phyloP scores from a whole-genome alignment of 2,329 filamentous ascomycete species.

The Trichoderma sp. region DNA sequence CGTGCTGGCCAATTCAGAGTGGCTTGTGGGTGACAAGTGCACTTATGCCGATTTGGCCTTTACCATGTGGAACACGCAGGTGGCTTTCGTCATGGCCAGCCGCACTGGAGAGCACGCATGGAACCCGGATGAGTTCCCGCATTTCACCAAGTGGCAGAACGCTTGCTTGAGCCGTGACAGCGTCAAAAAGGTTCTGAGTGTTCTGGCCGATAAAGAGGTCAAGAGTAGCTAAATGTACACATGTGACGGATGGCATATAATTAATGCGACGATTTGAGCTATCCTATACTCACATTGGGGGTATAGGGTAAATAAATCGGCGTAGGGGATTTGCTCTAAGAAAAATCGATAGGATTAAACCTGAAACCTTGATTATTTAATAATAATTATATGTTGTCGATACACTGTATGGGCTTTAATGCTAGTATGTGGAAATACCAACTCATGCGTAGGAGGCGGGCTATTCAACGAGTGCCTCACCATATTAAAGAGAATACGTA shows the following conservation, averaged over 20 bases:
- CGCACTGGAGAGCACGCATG: neutral
- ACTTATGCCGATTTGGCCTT: slow-evolving; percentile 19
- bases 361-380: neutral
- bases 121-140: neutral
- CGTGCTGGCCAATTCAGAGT: slow-evolving; percentile 12
- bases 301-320: neutral
- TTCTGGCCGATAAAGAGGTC: neutral
- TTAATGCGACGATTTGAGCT: neutral
- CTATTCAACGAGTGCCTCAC: too few relatives aligned
- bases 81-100: neutral
- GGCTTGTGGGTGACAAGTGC: slow-evolving; percentile 17
- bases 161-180: neutral
- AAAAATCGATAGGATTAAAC: neutral
- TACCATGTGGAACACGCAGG: slow-evolving; percentile 11
- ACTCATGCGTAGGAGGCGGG: too few relatives aligned
- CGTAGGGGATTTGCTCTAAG: neutral
- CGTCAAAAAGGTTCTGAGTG: neutral
- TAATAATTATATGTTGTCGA: neutral
- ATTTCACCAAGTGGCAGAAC: neutral
- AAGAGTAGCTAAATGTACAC: neutral
- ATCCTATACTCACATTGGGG: neutral
- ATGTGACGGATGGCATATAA: neutral
- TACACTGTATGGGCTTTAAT: neutral
- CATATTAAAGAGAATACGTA: too few relatives aligned
- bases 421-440: neutral